Evolutionary conservation across 371 early-diverging fungal species (phyloP).

Genomic region (Apophysomyces ossiformis): DNA sequence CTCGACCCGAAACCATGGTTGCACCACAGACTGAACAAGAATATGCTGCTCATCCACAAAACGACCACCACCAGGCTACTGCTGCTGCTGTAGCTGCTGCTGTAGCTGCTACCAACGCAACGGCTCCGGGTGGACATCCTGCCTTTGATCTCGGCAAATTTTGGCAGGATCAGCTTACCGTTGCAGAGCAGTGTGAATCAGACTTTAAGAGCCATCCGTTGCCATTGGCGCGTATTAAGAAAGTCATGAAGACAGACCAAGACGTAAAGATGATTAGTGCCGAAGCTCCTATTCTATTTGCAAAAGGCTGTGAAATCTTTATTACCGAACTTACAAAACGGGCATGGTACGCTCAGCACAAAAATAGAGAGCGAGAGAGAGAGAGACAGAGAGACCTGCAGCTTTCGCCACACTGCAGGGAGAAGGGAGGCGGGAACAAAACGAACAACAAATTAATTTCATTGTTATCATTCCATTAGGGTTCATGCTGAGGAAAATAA

Average conservation of each 20-base stretch:
- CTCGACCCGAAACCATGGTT: constrained; percentile 1
- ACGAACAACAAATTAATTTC: not conserved
- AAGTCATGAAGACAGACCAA: constrained; percentile 99
- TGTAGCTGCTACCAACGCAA: constrained; percentile 6
- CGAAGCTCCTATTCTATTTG: constrained; percentile 96
- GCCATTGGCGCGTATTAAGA: constrained; percentile 98
- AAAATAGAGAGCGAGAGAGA: not conserved
- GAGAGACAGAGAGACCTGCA: too few relatives aligned
- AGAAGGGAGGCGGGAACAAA: too few relatives aligned
- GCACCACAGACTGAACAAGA: constrained; percentile 10
- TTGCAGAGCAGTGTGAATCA: constrained; percentile 45
- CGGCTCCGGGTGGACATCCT: constrained; percentile 37
- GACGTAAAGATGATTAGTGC: constrained; percentile 88
- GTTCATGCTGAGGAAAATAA: constrained; percentile 99
- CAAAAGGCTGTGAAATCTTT: constrained; percentile 98
- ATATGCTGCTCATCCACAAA: constrained; percentile 1
- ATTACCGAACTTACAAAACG: constrained; percentile 96
- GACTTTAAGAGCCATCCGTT: constrained; percentile 94
- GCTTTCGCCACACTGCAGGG: too few relatives aligned
- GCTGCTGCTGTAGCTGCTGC: constrained; percentile 10
- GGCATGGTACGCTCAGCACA: constrained; percentile 70
- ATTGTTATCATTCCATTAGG: constrained; percentile 42
- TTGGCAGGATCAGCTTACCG: constrained; percentile 50
- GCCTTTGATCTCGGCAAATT: constrained; percentile 53
- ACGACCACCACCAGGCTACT: constrained; percentile 7